phyloP scores from a whole-genome alignment of 108 stramenopile genomes.

The Cyclotella baltica region DNA sequence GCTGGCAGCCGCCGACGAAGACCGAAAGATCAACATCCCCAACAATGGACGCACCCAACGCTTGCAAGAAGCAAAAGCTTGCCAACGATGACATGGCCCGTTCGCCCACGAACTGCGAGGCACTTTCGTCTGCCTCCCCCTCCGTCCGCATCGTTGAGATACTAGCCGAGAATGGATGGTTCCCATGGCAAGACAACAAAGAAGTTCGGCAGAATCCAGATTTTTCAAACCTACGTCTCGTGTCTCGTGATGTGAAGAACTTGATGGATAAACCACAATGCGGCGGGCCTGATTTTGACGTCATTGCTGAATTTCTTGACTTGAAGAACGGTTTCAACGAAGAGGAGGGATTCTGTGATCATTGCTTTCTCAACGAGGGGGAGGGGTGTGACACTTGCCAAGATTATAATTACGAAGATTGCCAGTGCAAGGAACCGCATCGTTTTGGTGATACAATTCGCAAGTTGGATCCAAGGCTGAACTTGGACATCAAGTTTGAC shows the following conservation, averaged over 20 bases:
- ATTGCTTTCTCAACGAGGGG: constrained; percentile 9
- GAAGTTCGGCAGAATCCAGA: constrained; percentile 1
- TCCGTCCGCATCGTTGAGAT: neutral
- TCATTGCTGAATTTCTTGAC: constrained; percentile 18
- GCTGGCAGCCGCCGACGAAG: too few species aligned
- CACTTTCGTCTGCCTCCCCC: neutral
- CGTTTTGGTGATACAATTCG: constrained; percentile 8
- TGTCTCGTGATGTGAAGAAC: constrained; percentile 18
- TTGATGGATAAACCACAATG: constrained; percentile 4
- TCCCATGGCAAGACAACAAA: constrained; percentile 10
- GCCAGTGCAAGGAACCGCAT: constrained; percentile 12
- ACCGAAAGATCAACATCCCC: too few species aligned
- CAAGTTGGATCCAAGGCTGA: constrained; percentile 21
- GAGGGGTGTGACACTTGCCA: neutral
- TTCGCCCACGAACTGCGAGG: neutral
- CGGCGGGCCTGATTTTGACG: constrained; percentile 18
- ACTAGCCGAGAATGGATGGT: constrained; percentile 31
- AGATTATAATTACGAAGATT: neutral
- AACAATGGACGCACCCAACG: too few species aligned
- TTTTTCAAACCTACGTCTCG: constrained; percentile 25
- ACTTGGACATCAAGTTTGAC: constrained; percentile 4
- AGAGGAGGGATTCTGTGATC: constrained; percentile 23
- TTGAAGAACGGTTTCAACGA: constrained; percentile 26
- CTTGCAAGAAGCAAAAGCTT: too few species aligned
- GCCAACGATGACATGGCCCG: neutral